A percentile compares a stretch with the other conserved stretches of the same genome.
phyloP scores from a whole-genome alignment of 257 asterid species.

The Plantago ovata region DNA sequence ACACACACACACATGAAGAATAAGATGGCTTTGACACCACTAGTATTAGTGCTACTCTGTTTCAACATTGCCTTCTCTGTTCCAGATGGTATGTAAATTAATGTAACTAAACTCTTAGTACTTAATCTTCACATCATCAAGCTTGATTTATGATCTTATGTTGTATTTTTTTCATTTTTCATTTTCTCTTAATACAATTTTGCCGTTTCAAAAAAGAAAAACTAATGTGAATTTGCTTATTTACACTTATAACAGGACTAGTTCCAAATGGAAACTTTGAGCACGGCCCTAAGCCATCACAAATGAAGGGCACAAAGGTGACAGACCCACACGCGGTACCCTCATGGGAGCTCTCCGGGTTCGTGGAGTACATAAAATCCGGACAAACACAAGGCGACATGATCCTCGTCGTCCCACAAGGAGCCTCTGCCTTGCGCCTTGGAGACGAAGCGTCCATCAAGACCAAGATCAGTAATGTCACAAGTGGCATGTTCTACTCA shows the following conservation, averaged over 20 bases:
- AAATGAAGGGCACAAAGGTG: slow-evolving; percentile 64
- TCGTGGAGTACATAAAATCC: slow-evolving; percentile 70
- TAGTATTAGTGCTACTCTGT: slow-evolving; percentile 17
- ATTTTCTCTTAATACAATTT: no score
- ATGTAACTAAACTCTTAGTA: slow-evolving; percentile 1
- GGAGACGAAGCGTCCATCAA: slow-evolving; percentile 78
- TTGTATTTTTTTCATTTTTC: no score
- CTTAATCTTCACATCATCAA: neutral
- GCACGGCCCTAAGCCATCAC: slow-evolving; percentile 51
- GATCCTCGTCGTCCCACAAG: slow-evolving; percentile 77
- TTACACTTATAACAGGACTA: slow-evolving; percentile 38
- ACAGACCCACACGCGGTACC: slow-evolving; percentile 55
- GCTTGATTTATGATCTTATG: neutral
- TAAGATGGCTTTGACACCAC: slow-evolving; percentile 17
- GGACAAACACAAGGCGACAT: slow-evolving; percentile 86
- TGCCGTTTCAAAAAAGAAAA: no score
- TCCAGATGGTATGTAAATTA: slow-evolving; percentile 35
- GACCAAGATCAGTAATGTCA: slow-evolving; percentile 37
- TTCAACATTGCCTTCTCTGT: slow-evolving; percentile 27
- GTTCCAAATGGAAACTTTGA: slow-evolving; percentile 84
- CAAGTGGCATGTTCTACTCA: slow-evolving; percentile 44
- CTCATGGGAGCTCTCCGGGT: slow-evolving; percentile 64
- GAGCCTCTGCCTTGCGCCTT: slow-evolving; percentile 67
- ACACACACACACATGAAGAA: slow-evolving; percentile 32
- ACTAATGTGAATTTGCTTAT: no score